Evolutionary conservation across 352 stramenopile genomes (phyloP), one percentile per base, ranked within the genome.

Genomic region (Nothophytophthora sp.): DNA sequence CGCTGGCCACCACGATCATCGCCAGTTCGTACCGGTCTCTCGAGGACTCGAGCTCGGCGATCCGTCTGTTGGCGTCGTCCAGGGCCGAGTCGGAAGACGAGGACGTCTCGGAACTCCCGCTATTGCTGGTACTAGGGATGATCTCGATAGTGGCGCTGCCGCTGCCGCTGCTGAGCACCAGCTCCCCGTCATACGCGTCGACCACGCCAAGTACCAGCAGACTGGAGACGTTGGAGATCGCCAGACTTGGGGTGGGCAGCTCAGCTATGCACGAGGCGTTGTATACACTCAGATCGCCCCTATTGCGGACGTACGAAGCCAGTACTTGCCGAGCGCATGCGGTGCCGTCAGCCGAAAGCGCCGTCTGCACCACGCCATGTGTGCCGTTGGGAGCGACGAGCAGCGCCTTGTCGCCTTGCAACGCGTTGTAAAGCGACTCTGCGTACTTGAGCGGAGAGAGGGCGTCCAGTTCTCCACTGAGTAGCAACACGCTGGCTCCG

Each of bases 231-330:
- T 44, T 60, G 7, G 66, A 66, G 35, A 85, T 65, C 4, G 38
- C 40, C 5, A 88, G 66, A 30, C 50, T 81, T 12, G 67, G 41
- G 2, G 48, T 53, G 5, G 60, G 52, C 13, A 89, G 34, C 20
- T 60, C 47, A 8, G 40, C 20, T 40, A 88, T 62, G 32, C 82
- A 92, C 2, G 70, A 78, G 15, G 74, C 66, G 43, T 92, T 76
- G 43, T 78, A 71, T 7, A 38, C 48, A n/a, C 36, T 60, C 4
- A 92, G 37, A 35, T 85, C 52, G 18, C 77, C 78, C 24, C 55
- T 56, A 27, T 40, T 66, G 13, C 59, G 51, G 8, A 89, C 51
- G 30, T 81, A 90, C 12, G 79, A 89, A n/a, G 67, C 73, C 30
- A 92, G 48, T 8, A 92, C 69, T 24, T 39, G 55, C 22, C 77